These are phyloP conservation scores for Artemisia argyi DNA, from an alignment of 129 eudicot genomes.

Conservation along the genomic window DNA sequence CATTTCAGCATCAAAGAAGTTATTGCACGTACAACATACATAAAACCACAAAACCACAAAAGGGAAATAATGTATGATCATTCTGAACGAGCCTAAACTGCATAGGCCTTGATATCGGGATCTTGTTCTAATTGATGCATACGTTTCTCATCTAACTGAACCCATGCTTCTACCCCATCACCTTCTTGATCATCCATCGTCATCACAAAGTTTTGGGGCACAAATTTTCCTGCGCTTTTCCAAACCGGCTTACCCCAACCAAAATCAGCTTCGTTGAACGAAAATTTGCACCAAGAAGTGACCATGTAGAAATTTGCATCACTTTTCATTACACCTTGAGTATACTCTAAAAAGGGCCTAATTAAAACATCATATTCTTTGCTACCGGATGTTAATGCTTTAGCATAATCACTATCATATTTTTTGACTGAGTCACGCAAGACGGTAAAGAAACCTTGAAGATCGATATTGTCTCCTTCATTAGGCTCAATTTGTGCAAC, in stretches of 20 bases:
- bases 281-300: conserved; percentile 24
- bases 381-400: background rate
- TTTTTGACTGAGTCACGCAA: background rate
- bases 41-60: no score
- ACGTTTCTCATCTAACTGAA: conserved; percentile 10
- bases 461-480: background rate
- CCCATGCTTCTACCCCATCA: conserved; percentile 30
- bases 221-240: background rate
- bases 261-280: background rate
- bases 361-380: background rate
- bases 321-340: background rate
- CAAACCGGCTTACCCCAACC: no score
- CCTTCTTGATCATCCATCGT: background rate
- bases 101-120: no score
- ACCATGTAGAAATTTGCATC: conserved; percentile 5
- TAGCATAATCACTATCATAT: background rate
- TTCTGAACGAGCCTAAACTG: background rate
- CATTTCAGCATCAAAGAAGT: background rate
- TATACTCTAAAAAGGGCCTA: background rate
- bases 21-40: no score
- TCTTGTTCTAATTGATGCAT: no score
- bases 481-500: background rate
- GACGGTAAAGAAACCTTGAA: background rate
- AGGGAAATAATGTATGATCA: no score
- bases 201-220: background rate